Percentiles rank a stretch among this genome's conserved stretches.
These are phyloP conservation scores for Globisporangium cystogenes DNA, from an alignment of 352 stramenopile species.

Conservation along the genomic window DNA sequence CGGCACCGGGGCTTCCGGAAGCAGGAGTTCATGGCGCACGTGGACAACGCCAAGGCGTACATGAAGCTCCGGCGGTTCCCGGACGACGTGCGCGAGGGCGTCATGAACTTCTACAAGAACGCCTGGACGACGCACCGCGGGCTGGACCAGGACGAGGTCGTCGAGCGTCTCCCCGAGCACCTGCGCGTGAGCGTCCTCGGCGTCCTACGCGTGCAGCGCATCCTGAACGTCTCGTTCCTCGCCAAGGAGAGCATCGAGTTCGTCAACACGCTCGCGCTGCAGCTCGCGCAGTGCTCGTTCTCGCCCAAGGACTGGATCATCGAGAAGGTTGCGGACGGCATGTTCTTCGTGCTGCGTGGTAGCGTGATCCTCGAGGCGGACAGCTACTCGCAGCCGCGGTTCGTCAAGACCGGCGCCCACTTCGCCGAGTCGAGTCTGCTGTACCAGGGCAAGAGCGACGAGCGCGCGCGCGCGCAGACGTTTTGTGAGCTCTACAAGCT, in stretches of 20 bases:
- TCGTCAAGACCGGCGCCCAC: constrained; percentile 42
- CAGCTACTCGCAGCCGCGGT: constrained; percentile 20
- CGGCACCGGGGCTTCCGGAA: constrained; percentile 45
- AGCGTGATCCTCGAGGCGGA: constrained; percentile 34
- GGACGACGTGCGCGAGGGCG: constrained; percentile 43
- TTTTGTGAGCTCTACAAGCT: constrained; percentile 79
- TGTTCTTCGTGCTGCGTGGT: constrained; percentile 61
- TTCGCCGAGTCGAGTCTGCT: constrained; percentile 54
- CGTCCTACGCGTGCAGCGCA: constrained; percentile 49
- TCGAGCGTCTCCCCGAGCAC: constrained; percentile 48
- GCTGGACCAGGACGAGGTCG: constrained; percentile 35
- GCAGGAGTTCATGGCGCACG: constrained; percentile 61
- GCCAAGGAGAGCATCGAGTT: constrained; percentile 65
- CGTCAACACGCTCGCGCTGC: constrained; percentile 54
- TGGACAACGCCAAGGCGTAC: constrained; percentile 70
- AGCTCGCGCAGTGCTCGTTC: constrained; percentile 41
- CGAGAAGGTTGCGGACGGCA: constrained; percentile 50
- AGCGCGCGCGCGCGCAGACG: constrained; percentile 52
- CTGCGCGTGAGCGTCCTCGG: constrained; percentile 48
- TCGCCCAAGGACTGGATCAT: constrained; percentile 75
- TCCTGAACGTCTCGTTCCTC: constrained; percentile 54
- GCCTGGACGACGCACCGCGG: constrained; percentile 47
- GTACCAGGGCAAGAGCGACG: constrained; percentile 30
- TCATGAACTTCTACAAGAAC: constrained; percentile 58
- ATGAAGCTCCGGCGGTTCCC: constrained; percentile 66